Percentiles rank a stretch among this genome's conserved stretches.
Evolutionary conservation across 2,329 filamentous ascomycete genomes (phyloP).

Genomic region (Exophiala dermatitidis): DNA sequence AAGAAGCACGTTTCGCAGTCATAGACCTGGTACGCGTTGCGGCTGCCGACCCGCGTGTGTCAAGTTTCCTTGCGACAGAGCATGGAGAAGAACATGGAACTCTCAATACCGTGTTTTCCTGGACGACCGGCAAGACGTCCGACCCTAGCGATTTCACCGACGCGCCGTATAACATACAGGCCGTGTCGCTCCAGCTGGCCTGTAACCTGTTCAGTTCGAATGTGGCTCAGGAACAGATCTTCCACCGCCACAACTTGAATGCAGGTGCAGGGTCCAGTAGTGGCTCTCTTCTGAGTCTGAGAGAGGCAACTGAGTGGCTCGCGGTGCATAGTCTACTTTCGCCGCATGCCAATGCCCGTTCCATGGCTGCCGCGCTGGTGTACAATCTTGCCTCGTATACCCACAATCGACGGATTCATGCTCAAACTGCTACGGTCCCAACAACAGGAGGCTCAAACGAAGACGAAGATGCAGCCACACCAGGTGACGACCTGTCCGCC

Average conservation of each 20-base stretch:
- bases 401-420: conserved; percentile 55
- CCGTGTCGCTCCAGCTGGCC: conserved; percentile 73
- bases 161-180: conserved; percentile 72
- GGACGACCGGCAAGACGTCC: background rate
- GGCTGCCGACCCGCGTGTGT: conserved; percentile 69
- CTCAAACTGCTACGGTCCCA: conserved; percentile 43
- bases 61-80: conserved; percentile 77
- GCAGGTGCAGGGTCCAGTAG: background rate
- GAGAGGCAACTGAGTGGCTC: conserved; percentile 57
- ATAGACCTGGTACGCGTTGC: conserved; percentile 79
- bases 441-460: background rate
- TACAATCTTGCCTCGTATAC: conserved; percentile 74
- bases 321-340: conserved; percentile 75
- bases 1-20: conserved; percentile 65
- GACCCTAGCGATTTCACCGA: conserved; percentile 41
- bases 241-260: conserved; percentile 28
- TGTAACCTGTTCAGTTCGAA: conserved; percentile 78
- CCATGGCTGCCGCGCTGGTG: conserved; percentile 72
- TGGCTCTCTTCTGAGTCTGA: conserved; percentile 36
- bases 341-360: conserved; percentile 64
- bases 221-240: conserved; percentile 60
- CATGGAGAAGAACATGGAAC: conserved; percentile 49
- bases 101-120: conserved; percentile 49
- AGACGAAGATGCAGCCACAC: conserved; percentile 46
- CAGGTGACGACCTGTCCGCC: conserved; percentile 60